Evolutionary conservation across 257 asterid genomes (phyloP).

Genomic region (Pogostemon cablin): DNA sequence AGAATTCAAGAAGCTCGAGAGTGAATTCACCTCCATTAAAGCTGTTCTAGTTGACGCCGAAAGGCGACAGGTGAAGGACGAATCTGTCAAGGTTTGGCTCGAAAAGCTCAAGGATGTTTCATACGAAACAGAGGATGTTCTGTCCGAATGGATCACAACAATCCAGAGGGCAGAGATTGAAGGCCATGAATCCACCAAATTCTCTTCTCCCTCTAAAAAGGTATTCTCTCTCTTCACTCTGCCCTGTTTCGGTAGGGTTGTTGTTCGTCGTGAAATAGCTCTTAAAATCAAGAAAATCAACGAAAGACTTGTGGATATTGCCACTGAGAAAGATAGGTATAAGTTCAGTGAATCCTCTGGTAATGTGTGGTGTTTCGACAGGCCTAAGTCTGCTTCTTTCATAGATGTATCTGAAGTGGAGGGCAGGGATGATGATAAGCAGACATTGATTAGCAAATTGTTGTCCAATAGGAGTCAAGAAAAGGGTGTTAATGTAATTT

Average conservation of each 20-base stretch:
- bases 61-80: constrained; percentile 52
- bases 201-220: constrained; percentile 41
- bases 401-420: constrained; percentile 37
- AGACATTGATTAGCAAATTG: constrained; percentile 25
- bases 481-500: constrained; percentile 37
- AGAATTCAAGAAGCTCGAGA: constrained; percentile 48
- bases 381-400: constrained; percentile 42
- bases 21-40: constrained; percentile 46
- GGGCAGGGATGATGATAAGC: constrained; percentile 45
- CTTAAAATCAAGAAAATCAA: constrained; percentile 47
- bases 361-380: constrained; percentile 2
- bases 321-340: constrained; percentile 54
- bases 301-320: constrained; percentile 44
- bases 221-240: constrained; percentile 43
- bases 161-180: constrained; percentile 36
- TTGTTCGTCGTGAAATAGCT: constrained; percentile 59
- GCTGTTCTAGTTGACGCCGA: constrained; percentile 73
- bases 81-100: constrained; percentile 50
- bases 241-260: constrained; percentile 44
- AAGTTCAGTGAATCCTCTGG: constrained; percentile 29
- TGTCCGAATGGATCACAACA: constrained; percentile 59
- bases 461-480: constrained; percentile 22
- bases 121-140: constrained; percentile 65
- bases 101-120: constrained; percentile 55
- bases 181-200: constrained; percentile 9